A percentile compares a stretch with the other conserved stretches of the same genome.
These are phyloP conservation scores for Lactifluus volemus DNA, from an alignment of 768 basidiomycete species.

Conservation along the genomic window DNA sequence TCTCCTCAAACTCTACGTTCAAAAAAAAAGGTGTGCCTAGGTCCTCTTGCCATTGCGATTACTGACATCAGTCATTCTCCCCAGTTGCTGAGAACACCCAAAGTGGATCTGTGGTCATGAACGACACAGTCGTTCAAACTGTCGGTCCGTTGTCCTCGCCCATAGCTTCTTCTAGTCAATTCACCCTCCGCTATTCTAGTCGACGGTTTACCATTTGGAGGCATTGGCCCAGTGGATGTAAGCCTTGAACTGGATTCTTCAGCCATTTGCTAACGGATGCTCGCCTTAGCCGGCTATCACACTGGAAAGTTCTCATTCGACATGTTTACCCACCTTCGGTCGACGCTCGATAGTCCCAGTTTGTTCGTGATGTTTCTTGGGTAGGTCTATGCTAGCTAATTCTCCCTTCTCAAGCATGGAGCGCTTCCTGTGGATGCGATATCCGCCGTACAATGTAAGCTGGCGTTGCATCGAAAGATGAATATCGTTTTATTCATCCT, in stretches of 20 bases:
- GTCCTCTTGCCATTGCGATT: too few species aligned
- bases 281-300: constrained; percentile 50
- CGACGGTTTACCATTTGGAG: constrained; percentile 66
- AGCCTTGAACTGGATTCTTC: constrained; percentile 22
- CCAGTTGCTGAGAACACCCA: constrained; percentile 61
- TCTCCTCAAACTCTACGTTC: constrained; percentile 48
- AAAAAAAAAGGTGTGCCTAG: constrained; percentile 48
- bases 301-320: constrained; percentile 72
- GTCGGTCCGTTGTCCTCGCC: constrained; percentile 34
- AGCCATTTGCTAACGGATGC: background rate
- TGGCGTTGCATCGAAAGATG: background rate
- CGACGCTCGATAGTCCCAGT: constrained; percentile 38
- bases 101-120: constrained; percentile 61
- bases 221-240: constrained; percentile 68
- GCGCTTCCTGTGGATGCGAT: constrained; percentile 26
- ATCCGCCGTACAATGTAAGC: constrained; percentile 33
- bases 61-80: background rate
- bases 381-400: background rate
- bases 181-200: constrained; percentile 26
- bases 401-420: constrained; percentile 25
- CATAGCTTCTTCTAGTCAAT: background rate
- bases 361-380: constrained; percentile 25
- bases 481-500: background rate
- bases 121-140: constrained; percentile 59
- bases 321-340: constrained; percentile 65